phyloP scores from a whole-genome alignment of 2,329 filamentous ascomycete genomes.

The Alternaria novae-zelandiae region DNA sequence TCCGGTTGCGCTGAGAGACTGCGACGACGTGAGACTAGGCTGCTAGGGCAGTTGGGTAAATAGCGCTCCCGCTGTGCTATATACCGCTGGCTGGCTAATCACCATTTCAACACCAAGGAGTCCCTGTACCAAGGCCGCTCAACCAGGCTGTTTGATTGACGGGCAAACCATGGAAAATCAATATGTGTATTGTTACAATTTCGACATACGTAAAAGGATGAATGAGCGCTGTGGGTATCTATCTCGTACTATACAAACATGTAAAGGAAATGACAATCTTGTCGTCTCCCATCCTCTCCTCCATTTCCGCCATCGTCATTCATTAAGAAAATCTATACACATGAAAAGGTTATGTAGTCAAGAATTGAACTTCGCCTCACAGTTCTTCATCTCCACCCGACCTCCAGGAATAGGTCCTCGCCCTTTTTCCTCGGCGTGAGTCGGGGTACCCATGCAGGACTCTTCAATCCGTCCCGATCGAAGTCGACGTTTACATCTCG shows the following conservation, averaged over 20 bases:
- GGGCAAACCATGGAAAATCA: not conserved
- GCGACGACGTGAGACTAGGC: constrained; percentile 8
- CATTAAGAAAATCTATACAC: constrained; percentile 11
- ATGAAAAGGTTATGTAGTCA: constrained; percentile 10
- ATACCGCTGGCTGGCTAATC: constrained; percentile 1
- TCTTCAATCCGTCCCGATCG: constrained; percentile 36
- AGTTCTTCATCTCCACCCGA: constrained; percentile 30
- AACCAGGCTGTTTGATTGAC: not conserved
- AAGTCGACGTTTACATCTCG: constrained; percentile 22
- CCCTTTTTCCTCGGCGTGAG: constrained; percentile 71
- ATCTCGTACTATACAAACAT: constrained; percentile 12
- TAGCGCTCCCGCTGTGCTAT: not conserved
- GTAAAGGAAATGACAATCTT: constrained; percentile 9
- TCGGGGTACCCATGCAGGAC: constrained; percentile 67
- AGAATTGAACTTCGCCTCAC: not conserved
- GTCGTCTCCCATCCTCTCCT: not conserved
- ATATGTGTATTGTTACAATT: not conserved
- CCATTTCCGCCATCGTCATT: not conserved
- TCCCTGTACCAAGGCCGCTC: constrained; percentile 2
- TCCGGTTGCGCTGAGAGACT: constrained; percentile 12
- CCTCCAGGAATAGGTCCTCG: constrained; percentile 65
- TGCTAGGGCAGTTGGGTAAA: constrained; percentile 15
- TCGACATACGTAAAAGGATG: not conserved
- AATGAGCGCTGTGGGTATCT: constrained; percentile 17
- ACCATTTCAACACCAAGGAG: not conserved